Conservation (phyloP, 2,329 filamentous ascomycete genomes). For the Orbilia blumenaviensis region DNA sequence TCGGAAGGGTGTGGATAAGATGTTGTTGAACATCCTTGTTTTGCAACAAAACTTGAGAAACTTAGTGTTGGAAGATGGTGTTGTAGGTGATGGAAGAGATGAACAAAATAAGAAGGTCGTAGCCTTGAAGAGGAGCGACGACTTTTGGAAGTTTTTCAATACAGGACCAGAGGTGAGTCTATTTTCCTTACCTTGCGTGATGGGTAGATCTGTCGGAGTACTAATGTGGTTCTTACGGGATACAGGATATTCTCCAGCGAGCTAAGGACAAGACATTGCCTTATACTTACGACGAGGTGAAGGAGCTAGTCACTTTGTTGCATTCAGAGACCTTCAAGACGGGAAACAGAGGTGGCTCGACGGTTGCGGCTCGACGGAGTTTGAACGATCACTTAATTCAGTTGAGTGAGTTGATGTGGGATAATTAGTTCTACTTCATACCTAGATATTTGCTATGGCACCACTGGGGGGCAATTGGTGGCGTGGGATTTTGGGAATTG, state of each 20-base stretch:
- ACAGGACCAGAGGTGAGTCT: slow-evolving; percentile 41
- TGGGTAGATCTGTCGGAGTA: neutral
- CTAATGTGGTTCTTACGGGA: neutral
- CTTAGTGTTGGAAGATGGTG: slow-evolving; percentile 72
- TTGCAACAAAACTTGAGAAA: slow-evolving; percentile 97
- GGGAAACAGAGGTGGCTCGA: slow-evolving; percentile 74
- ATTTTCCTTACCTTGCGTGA: neutral
- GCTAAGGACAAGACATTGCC: slow-evolving; percentile 58
- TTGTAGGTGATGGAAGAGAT: slow-evolving; percentile 57
- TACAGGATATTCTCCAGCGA: slow-evolving; percentile 55
- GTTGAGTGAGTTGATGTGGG: slow-evolving; percentile 78
- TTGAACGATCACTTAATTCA: slow-evolving; percentile 76
- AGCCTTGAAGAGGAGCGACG: slow-evolving; percentile 38
- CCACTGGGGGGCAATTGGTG: neutral
- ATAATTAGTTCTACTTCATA: slow-evolving; percentile 62
- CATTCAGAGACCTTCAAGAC: slow-evolving; percentile 70
- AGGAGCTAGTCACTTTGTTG: slow-evolving; percentile 72
- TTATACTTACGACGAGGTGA: slow-evolving; percentile 74
- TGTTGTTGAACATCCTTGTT: slow-evolving; percentile 93
- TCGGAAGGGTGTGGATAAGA: slow-evolving; percentile 78
- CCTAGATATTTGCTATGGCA: neutral
- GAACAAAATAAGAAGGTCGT: slow-evolving; percentile 25
- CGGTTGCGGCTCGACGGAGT: slow-evolving; percentile 71
- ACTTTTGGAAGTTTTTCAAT: slow-evolving; percentile 44
- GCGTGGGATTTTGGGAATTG: neutral